Evolutionary conservation across 1,284 basidiomycete species (phyloP).

Genomic region (Naganishia cerealis): DNA sequence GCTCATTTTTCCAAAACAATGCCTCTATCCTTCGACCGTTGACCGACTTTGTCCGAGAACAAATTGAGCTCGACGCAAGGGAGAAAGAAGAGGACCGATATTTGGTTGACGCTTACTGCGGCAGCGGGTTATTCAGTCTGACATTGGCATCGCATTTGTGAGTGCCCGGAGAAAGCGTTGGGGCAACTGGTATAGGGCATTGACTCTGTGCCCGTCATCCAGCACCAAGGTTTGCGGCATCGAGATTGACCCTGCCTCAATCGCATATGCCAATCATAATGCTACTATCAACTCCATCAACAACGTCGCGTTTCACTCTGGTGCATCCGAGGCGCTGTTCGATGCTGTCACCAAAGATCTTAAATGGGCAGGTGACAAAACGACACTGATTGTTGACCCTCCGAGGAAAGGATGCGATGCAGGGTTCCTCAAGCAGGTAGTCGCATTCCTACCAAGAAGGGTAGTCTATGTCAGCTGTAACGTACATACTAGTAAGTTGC

Average conservation of each 20-base stretch:
- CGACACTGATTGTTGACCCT: conserved; percentile 79
- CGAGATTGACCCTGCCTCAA: conserved; percentile 74
- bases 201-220: background rate
- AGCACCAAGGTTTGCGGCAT: conserved; percentile 69
- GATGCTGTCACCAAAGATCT: conserved; percentile 59
- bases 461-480: conserved; percentile 94
- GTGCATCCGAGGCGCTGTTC: conserved; percentile 72
- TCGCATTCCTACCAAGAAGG: conserved; percentile 67
- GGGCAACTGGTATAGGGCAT: background rate
- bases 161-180: conserved; percentile 38
- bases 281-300: conserved; percentile 66
- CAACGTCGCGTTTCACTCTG: conserved; percentile 63
- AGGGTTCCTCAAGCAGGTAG: conserved; percentile 74
- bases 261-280: conserved; percentile 73
- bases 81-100: conserved; percentile 62
- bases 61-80: conserved; percentile 59
- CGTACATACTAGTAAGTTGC: conserved; percentile 59
- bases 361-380: conserved; percentile 53
- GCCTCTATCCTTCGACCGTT: conserved; percentile 84
- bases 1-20: conserved; percentile 98
- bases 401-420: conserved; percentile 87
- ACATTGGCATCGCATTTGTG: conserved; percentile 66
- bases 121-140: conserved; percentile 85
- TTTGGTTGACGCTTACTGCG: conserved; percentile 89
- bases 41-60: conserved; percentile 74